Percentiles rank a stretch among this genome's conserved stretches.
Evolutionary conservation across 2,329 filamentous ascomycete genomes (phyloP).

Genomic region (Bipolaris gigantea): DNA sequence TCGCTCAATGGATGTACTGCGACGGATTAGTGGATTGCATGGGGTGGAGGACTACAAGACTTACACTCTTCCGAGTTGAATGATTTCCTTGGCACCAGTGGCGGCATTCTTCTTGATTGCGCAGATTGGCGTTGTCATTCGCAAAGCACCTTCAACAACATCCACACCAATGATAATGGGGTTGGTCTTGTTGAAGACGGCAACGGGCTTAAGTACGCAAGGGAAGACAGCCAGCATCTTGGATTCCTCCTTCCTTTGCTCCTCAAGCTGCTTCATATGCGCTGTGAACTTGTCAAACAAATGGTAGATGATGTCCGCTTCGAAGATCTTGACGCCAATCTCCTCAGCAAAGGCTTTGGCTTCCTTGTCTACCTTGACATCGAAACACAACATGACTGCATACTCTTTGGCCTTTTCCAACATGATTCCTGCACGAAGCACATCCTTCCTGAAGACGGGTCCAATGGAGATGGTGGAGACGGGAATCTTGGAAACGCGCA

Average conservation of each 20-base stretch:
- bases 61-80: conserved; percentile 90
- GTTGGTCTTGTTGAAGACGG: conserved; percentile 97
- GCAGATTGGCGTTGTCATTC: conserved; percentile 85
- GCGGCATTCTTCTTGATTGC: conserved; percentile 79
- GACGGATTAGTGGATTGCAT: conserved; percentile 12
- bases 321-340: conserved; percentile 95
- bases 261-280: conserved; percentile 84
- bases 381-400: conserved; percentile 99
- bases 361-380: conserved; percentile 99
- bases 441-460: conserved; percentile 95
- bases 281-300: conserved; percentile 95
- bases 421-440: conserved; percentile 93
- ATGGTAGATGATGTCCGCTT: conserved; percentile 98
- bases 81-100: conserved; percentile 80
- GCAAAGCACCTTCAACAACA: conserved; percentile 85
- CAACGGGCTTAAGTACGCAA: conserved; percentile 84
- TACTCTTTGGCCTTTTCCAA: conserved; percentile 92
- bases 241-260: conserved; percentile 93
- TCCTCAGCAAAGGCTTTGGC: conserved; percentile 89
- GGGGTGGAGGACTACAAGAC: conserved; percentile 44
- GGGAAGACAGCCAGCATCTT: conserved; percentile 97
- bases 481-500: conserved; percentile 94
- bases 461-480: conserved; percentile 97
- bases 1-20: conserved; percentile 90
- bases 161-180: conserved; percentile 96